Evolutionary conservation across 2,329 filamentous ascomycete species (phyloP).

Genomic region (Tolypocladium cylindrosporum): DNA sequence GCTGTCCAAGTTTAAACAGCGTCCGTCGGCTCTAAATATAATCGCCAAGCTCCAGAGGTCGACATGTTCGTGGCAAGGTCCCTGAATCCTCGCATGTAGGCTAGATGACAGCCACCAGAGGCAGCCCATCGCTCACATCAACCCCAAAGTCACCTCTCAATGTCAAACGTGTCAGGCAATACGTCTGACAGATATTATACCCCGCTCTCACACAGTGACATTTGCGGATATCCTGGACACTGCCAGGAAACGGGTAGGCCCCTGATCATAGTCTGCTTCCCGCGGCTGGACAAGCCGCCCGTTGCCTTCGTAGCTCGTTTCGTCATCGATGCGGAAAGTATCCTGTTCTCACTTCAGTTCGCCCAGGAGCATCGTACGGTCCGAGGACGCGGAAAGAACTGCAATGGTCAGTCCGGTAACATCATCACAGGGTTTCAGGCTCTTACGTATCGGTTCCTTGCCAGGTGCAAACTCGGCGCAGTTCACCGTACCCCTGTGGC

Average conservation of each 20-base stretch:
- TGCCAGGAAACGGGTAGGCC: not conserved
- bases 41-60: not conserved
- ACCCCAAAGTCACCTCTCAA: not conserved
- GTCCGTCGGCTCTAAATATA: not conserved
- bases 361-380: slow-evolving; percentile 73
- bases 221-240: not conserved
- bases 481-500: slow-evolving; percentile 91
- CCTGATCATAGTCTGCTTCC: not conserved
- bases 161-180: not conserved
- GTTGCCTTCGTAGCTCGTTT: not conserved
- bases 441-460: slow-evolving; percentile 80
- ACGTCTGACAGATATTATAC: not conserved
- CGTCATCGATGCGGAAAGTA: not conserved
- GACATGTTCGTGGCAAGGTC: not conserved
- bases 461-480: slow-evolving; percentile 83
- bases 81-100: not conserved
- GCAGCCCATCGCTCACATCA: not conserved
- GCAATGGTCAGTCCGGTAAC: slow-evolving; percentile 24
- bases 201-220: not conserved
- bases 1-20: too few relatives aligned
- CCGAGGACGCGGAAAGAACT: slow-evolving; percentile 89
- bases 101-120: not conserved
- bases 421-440: not conserved
- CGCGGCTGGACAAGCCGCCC: not conserved
- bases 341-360: slow-evolving; percentile 50